These are phyloP conservation scores for Erysimum cheiri DNA, from an alignment of 441 rosid genomes.

Conservation along the genomic window DNA sequence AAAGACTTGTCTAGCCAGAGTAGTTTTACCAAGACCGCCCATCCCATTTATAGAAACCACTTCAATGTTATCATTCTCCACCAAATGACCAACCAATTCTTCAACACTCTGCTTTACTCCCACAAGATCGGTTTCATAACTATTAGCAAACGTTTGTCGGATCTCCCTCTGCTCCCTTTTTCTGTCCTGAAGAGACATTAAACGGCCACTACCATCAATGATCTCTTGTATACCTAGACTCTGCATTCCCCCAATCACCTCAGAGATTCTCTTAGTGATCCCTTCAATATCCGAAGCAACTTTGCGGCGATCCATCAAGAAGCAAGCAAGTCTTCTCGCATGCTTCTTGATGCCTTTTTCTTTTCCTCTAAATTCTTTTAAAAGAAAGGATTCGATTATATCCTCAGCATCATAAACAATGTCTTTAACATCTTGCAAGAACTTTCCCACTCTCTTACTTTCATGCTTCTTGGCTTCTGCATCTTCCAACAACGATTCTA, in stretches of 20 bases:
- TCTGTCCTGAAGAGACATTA: neutral
- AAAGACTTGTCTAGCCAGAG: conserved; percentile 40
- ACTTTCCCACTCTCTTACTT: too few relatives aligned
- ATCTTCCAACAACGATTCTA: neutral
- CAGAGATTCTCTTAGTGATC: conserved; percentile 3
- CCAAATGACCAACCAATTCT: conserved; percentile 18
- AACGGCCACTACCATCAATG: neutral
- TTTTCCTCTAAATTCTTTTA: neutral
- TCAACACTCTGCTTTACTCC: conserved; percentile 33
- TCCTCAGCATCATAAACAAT: neutral
- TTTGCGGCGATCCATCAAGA: neutral
- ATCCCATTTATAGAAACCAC: conserved; percentile 38
- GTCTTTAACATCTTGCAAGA: too few relatives aligned
- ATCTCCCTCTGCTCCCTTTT: neutral
- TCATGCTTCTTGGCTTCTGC: too few relatives aligned
- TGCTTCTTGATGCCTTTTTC: conserved; percentile 1
- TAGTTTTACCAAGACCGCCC: conserved; percentile 46
- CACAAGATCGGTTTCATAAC: conserved; percentile 31
- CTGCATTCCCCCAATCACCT: neutral
- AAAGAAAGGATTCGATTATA: neutral
- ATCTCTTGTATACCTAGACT: neutral
- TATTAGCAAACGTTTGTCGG: conserved; percentile 22
- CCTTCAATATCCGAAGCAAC: conserved; percentile 9
- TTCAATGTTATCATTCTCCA: conserved; percentile 19
- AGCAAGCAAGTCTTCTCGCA: conserved; percentile 5